A percentile compares a stretch with the other conserved stretches of the same genome.
These are phyloP conservation scores for Solanum bulbocastanum DNA, from an alignment of 257 asterid species.

Conservation along the genomic window DNA sequence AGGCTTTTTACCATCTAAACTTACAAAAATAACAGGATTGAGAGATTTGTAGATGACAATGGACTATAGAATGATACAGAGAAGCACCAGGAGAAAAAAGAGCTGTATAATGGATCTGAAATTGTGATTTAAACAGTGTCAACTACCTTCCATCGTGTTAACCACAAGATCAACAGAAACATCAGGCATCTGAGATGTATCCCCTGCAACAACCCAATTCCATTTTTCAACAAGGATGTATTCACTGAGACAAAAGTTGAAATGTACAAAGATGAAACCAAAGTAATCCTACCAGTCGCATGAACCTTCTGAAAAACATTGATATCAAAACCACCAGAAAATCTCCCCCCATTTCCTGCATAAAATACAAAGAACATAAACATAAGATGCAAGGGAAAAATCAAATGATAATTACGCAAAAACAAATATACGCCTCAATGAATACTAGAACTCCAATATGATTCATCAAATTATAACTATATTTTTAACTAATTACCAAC, in stretches of 20 bases:
- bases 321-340: conserved; percentile 94
- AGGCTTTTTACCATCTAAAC: conserved; percentile 81
- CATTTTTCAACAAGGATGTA: not conserved
- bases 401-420: not conserved
- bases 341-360: conserved; percentile 64
- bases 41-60: not conserved
- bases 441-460: not conserved
- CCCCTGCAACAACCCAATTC: conserved; percentile 44
- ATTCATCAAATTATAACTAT: not conserved
- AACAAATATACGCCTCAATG: not conserved
- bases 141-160: conserved; percentile 68
- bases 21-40: not conserved
- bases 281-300: conserved; percentile 37
- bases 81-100: not conserved
- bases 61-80: not conserved
- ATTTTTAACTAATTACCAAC: not conserved
- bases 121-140: not conserved
- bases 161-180: conserved; percentile 46
- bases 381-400: not conserved
- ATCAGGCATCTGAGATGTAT: conserved; percentile 56
- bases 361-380: conserved; percentile 9
- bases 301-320: conserved; percentile 74
- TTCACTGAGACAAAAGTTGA: not conserved
- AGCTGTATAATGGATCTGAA: not conserved
- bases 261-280: not conserved